Evolutionary conservation across 495 filamentous ascomycete species (phyloP), one percentile per base, ranked within the genome.

Genomic region (Penicillium paxilli): DNA sequence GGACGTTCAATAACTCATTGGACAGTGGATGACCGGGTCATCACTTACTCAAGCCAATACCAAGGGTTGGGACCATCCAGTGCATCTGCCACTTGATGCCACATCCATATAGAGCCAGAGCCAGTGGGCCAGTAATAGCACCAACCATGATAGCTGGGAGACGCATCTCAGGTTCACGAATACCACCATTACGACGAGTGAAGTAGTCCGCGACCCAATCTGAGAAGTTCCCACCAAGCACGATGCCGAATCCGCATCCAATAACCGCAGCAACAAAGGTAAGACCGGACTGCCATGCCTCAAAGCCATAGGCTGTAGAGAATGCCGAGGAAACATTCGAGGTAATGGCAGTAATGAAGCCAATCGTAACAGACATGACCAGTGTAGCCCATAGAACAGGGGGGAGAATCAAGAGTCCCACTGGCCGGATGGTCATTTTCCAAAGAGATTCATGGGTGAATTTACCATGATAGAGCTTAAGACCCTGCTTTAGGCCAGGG

Each of bases 161-260:
- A 26, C 81, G 69, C 78, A 84, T 82, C 49, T 84, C 81, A 0
- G 81, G 81, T 25, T 82, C 75, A 17, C 80, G 65, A 33, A 82
- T 72, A 22, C 81, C 81, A 4, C 66, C 61, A 52, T 81, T 82
- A 12, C 80, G 69, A 40, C 65, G 68, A 1, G 81, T 83, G 47
- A 81, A 68, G 48, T 64, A 70, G 33, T 82, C 76, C 4, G 81
- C 79, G 4, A 79, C 60, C 58, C 58, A 63, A 61, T 83, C 81
- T 19, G 76, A 79, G 5, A 80, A 59, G 26, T 72, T 59, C 1
- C 81, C 80, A 40, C 81, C 78, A 19, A 75, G 72, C 4, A 73
- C 56, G 11, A 83, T 73, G 16, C 75, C 81, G 17, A 81, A 47
- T 5, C 78, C 25, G 8, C 66, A 73, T 9, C 81, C 81, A 16